These are phyloP conservation scores for Digitaria exilis DNA, from an alignment of 202 grass and related monocot species.

Conservation along the genomic window DNA sequence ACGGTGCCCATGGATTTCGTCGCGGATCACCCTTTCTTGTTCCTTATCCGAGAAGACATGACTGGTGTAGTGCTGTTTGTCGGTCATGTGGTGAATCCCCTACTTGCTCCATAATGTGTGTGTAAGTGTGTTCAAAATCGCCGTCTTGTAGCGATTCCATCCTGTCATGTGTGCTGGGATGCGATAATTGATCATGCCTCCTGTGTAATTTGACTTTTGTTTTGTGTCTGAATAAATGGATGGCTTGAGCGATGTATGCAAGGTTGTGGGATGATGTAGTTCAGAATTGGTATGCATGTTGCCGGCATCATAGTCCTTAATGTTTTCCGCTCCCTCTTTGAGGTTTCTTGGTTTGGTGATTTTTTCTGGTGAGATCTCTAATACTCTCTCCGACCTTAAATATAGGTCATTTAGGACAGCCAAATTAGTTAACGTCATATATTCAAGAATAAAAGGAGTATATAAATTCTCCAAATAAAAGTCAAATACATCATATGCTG, in stretches of 20 bases:
- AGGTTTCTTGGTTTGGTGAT: background rate
- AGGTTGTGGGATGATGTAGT: background rate
- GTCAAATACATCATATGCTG: background rate
- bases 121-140: background rate
- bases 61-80: constrained; percentile 77
- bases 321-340: background rate
- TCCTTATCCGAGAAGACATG: constrained; percentile 76
- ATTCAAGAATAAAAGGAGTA: too few relatives aligned
- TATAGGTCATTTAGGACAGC: too few relatives aligned
- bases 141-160: background rate
- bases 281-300: background rate
- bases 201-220: constrained; percentile 13
- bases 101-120: constrained; percentile 31
- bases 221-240: constrained; percentile 22
- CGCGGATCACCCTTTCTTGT: constrained; percentile 83
- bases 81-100: constrained; percentile 77
- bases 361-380: background rate
- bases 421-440: too few relatives aligned
- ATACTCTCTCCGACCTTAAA: too few relatives aligned
- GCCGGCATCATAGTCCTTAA: background rate
- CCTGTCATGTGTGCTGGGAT: background rate
- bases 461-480: background rate
- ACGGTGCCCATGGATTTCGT: constrained; percentile 52
- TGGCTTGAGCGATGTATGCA: constrained; percentile 19
- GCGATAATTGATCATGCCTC: constrained; percentile 25